Percentiles rank a stretch among this genome's conserved stretches.
Conservation (phyloP, 176 grass and related monocot genomes). For the Rhynchospora pubera region DNA sequence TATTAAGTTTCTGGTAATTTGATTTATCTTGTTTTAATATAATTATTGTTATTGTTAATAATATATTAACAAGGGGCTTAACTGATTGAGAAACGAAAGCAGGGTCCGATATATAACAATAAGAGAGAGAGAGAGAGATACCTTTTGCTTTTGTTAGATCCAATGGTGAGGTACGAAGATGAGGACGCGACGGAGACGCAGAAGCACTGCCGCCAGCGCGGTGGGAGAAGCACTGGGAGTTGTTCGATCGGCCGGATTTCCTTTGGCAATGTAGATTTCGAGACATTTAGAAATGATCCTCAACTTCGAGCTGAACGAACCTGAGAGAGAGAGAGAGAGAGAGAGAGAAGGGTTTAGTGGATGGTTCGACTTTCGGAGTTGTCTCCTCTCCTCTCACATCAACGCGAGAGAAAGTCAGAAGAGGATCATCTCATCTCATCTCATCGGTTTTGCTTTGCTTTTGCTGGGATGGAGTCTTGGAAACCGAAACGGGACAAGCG, state of each 20-base stretch:
- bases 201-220: conserved; percentile 19
- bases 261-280: conserved; percentile 52
- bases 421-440: no score
- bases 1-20: background rate
- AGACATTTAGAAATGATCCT: conserved; percentile 52
- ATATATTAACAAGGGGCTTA: background rate
- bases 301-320: conserved; percentile 4
- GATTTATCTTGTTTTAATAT: background rate
- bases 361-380: background rate
- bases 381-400: background rate
- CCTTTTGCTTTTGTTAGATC: conserved; percentile 49
- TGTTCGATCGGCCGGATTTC: conserved; percentile 52
- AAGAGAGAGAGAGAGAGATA: no score
- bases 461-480: no score
- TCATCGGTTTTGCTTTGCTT: no score
- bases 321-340: background rate
- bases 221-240: conserved; percentile 40
- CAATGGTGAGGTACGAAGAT: background rate
- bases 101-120: background rate
- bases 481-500: no score
- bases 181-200: background rate
- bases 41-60: background rate
- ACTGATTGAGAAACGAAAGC: background rate
- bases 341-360: background rate
- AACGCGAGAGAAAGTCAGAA: no score